Evolutionary conservation across 2,329 filamentous ascomycete genomes (phyloP), one percentile per base, ranked within the genome.

Genomic region (Fusarium sp.): DNA sequence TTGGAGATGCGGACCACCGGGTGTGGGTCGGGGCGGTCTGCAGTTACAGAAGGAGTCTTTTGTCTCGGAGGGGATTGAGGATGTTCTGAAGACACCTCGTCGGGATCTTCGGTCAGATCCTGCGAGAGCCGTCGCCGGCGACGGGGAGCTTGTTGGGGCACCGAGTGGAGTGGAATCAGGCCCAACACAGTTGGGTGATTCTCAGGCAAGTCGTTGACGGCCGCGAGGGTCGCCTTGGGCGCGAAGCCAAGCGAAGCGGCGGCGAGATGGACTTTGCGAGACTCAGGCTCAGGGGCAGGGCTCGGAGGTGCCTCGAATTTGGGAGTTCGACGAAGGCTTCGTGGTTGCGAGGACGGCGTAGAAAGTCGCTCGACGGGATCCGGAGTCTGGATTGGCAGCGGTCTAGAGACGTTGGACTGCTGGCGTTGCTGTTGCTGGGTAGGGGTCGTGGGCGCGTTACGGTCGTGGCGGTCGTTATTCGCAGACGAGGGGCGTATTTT

Each of bases 1-100:
- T 91, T 92, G 57, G 95, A 98, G 82, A 98, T 92, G 79, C 90
- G 91, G 70, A 88, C 81, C 63, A 84, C 84, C 8, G 86, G 85
- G 71, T 88, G 87, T 47, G 85, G 82, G 63, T 84, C 81, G 60
- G 82, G 79, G 69, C 75, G 80, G 64, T 82, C 76, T 64, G 78
- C 70, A 71, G 79, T 77, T 35, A 79, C 77, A 70, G 80, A 81
- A 70, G 79, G 77, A 61, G 77, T 76, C 64, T 78, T 77, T 58
- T 70, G 70, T 54, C 62, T 79, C 58, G 63, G 71, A 60, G 75
- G 76, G 63, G 79, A 65, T 76, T 76, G 73, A 27, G 76, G 74
- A 67, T 72, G 74, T 67, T 83, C 77, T 31, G 82, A 80, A 62
- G 83, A 77, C 69, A 84, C 81, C 70, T 84, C 84, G 77, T 83